Evolutionary conservation across 148 eudicot genomes (phyloP).

Genomic region (Salicornia ramosissima): DNA sequence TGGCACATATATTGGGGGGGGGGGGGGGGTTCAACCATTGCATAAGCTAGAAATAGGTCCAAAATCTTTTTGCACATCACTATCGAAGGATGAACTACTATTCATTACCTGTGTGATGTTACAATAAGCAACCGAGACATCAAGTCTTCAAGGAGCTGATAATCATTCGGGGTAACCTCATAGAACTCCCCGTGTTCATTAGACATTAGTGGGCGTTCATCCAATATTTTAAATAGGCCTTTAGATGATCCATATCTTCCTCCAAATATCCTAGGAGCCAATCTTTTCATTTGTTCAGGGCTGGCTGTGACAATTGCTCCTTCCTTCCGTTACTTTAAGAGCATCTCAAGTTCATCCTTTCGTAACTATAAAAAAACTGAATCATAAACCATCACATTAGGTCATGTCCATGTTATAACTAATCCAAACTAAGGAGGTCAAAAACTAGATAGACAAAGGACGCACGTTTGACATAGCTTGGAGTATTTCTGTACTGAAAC

Average conservation of each 20-base stretch:
- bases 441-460: not conserved
- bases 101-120: constrained; percentile 23
- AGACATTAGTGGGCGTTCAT: constrained; percentile 8
- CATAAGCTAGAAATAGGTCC: too few relatives aligned
- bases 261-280: constrained; percentile 22
- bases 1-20: too few relatives aligned
- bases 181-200: constrained; percentile 29
- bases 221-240: constrained; percentile 14
- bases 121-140: constrained; percentile 20
- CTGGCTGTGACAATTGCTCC: constrained; percentile 26
- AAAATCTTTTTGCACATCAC: too few relatives aligned
- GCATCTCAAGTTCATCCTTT: constrained; percentile 16
- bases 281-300: constrained; percentile 22
- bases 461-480: constrained; percentile 28
- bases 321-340: constrained; percentile 23
- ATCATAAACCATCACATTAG: too few relatives aligned
- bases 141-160: constrained; percentile 23
- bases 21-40: too few relatives aligned
- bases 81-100: too few relatives aligned
- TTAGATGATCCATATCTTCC: too few relatives aligned
- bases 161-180: constrained; percentile 18
- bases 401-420: too few relatives aligned
- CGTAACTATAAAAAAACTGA: constrained; percentile 13
- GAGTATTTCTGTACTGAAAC: constrained; percentile 30
- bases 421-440: too few relatives aligned